Conservation (phyloP, 2,329 filamentous ascomycete species). For the Colletotrichum eremochloae region DNA sequence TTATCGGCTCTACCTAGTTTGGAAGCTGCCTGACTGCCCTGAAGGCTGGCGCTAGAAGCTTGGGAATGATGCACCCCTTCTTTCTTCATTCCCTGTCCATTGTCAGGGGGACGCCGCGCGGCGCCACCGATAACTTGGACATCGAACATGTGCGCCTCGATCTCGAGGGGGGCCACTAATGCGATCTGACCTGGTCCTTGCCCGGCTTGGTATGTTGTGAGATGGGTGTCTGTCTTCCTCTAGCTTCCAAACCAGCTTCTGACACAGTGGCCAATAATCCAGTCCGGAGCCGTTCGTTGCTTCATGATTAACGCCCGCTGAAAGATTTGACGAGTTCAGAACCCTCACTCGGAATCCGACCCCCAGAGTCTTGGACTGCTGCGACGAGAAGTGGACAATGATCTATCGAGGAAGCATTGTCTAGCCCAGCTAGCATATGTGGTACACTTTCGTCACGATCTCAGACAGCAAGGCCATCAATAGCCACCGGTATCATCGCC, state of each 20-base stretch:
- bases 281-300: neutral
- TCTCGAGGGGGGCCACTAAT: neutral
- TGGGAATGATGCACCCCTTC: neutral
- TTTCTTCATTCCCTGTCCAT: slow-evolving; percentile 10
- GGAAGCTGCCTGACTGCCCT: neutral
- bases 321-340: neutral
- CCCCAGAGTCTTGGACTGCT: neutral
- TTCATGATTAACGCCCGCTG: neutral
- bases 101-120: neutral
- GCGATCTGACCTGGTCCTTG: neutral
- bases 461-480: neutral
- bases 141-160: slow-evolving; percentile 3
- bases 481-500: neutral
- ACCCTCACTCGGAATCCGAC: neutral
- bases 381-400: neutral
- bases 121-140: neutral
- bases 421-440: neutral
- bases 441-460: neutral
- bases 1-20: too few species aligned
- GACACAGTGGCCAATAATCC: neutral
- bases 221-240: neutral
- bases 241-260: neutral
- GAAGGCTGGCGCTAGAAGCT: slow-evolving; percentile 2
- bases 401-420: neutral
- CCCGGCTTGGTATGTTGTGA: slow-evolving; percentile 6